Evolutionary conservation across 73 alveolate species (phyloP).

Genomic region (Tetrahymena borealis): DNA sequence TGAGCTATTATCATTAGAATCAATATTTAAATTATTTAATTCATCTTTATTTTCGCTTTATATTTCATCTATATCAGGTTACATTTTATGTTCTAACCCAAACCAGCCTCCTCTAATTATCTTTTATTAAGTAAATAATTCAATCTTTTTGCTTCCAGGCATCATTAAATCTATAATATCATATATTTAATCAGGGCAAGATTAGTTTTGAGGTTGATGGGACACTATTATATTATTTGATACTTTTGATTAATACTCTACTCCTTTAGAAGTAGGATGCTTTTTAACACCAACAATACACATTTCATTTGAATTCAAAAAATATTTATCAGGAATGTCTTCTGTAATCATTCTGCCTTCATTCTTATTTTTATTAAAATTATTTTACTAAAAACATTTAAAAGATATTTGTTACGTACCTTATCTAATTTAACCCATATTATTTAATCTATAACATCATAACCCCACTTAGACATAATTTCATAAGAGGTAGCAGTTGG

Average conservation of each 20-base stretch:
- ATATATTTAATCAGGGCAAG: background rate
- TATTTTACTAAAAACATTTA: background rate
- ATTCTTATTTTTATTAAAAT: background rate
- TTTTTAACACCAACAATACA: background rate
- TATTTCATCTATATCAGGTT: background rate
- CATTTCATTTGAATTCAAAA: background rate
- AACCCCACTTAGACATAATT: background rate
- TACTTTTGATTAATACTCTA: background rate
- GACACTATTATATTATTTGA: background rate
- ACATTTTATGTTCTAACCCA: background rate
- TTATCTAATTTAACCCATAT: background rate
- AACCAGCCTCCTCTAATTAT: background rate
- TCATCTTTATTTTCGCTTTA: background rate
- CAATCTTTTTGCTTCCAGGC: background rate
- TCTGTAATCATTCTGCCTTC: background rate
- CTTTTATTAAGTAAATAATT: background rate
- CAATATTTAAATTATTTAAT: background rate
- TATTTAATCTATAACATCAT: background rate
- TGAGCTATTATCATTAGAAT: too few relatives aligned
- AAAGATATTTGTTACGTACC: background rate
- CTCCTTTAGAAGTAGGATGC: background rate
- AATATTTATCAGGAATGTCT: background rate
- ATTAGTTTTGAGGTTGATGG: background rate
- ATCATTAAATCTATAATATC: background rate
- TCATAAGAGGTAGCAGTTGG: background rate